Evolutionary conservation across 495 filamentous ascomycete species (phyloP).

Genomic region (Podospora australis): DNA sequence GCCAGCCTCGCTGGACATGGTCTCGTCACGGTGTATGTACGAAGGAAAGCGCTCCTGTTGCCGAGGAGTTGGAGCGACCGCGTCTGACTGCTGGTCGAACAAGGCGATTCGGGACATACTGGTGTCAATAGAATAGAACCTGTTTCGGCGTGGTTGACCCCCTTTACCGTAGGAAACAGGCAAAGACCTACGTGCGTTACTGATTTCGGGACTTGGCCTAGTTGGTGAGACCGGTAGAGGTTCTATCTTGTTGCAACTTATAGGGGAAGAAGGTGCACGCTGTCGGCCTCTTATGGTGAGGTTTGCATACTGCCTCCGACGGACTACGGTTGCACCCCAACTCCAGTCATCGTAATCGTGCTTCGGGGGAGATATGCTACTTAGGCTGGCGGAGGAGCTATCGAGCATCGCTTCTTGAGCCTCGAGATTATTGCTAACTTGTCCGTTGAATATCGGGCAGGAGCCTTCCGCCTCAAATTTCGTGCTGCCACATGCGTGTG

Average conservation of each 20-base stretch:
- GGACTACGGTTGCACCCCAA: not conserved
- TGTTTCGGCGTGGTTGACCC: slow-evolving; percentile 6
- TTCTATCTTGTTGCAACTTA: not conserved
- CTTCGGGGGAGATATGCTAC: not conserved
- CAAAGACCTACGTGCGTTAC: slow-evolving; percentile 1
- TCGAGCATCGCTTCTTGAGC: not conserved
- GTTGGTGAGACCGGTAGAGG: not conserved
- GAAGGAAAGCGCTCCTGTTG: not conserved
- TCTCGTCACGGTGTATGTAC: not conserved
- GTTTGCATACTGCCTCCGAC: not conserved
- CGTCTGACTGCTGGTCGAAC: slow-evolving; percentile 13
- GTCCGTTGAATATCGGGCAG: not conserved
- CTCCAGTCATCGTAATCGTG: not conserved
- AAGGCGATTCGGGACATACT: slow-evolving; percentile 20
- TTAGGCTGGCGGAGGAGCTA: not conserved
- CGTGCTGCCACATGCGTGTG: no score
- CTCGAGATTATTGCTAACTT: not conserved
- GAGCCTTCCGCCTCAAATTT: not conserved
- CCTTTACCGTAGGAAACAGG: slow-evolving; percentile 1
- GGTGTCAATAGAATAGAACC: slow-evolving; percentile 20
- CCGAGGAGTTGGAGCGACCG: not conserved
- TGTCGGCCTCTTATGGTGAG: not conserved
- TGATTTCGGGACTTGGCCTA: slow-evolving; percentile 1
- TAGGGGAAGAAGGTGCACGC: not conserved
- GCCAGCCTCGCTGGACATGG: not conserved